phyloP scores from a whole-genome alignment of 306 rosid species.

The Psophocarpus tetragonolobus region DNA sequence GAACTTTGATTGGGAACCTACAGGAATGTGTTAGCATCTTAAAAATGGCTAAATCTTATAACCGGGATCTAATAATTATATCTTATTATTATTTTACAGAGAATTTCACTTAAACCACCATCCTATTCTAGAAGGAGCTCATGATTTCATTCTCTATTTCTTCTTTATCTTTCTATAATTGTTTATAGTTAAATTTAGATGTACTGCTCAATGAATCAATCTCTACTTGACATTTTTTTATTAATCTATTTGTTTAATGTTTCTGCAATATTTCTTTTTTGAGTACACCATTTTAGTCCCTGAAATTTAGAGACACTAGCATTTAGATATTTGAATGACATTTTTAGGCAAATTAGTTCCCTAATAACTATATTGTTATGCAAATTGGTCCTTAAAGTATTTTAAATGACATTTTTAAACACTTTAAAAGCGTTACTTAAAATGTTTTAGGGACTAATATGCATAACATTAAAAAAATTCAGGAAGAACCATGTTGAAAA shows the following conservation, averaged over 20 bases:
- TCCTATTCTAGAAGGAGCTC: neutral
- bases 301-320: too few relatives aligned
- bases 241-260: neutral
- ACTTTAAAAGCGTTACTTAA: too few relatives aligned
- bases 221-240: neutral
- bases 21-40: neutral
- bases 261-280: slow-evolving; percentile 8
- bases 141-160: neutral
- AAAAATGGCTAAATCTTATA: neutral
- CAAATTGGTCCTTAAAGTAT: too few relatives aligned
- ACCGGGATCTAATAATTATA: neutral
- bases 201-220: neutral
- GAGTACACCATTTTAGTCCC: too few relatives aligned
- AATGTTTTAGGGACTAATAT: too few relatives aligned
- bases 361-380: too few relatives aligned
- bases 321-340: too few relatives aligned
- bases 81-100: neutral
- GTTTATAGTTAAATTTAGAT: neutral
- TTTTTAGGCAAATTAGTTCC: too few relatives aligned
- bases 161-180: slow-evolving; percentile 11
- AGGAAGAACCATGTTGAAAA: too few relatives aligned
- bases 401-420: too few relatives aligned
- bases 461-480: too few relatives aligned
- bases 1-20: neutral
- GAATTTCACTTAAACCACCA: neutral